Conservation (phyloP, 345 rosid species). For the Chamaenerion angustifolium region DNA sequence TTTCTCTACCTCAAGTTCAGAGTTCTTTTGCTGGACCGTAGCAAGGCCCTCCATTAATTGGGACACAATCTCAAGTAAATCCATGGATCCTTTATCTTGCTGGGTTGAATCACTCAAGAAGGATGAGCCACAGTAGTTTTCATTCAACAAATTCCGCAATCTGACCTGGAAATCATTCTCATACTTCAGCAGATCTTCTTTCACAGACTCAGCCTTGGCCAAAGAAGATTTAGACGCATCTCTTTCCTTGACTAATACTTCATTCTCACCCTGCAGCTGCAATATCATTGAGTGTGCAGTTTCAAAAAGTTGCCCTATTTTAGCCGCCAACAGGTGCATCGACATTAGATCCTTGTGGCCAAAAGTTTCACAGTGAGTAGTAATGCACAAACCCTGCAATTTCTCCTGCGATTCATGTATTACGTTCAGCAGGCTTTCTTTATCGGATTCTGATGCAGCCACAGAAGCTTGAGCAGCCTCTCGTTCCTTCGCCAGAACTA, state of each 20-base stretch:
- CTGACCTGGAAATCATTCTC: neutral
- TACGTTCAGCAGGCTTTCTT: conserved; percentile 28
- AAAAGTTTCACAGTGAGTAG: conserved; percentile 4
- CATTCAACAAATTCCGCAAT: conserved; percentile 1
- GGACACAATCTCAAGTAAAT: conserved; percentile 1
- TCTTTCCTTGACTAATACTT: conserved; percentile 1
- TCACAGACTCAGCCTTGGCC: conserved; percentile 19
- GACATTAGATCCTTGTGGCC: too few relatives aligned
- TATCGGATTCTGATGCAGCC: conserved; percentile 24
- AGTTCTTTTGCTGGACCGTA: conserved; percentile 3
- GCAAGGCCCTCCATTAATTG: neutral
- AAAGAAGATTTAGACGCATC: neutral
- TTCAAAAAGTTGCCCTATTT: too few relatives aligned
- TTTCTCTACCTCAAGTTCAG: conserved; percentile 1
- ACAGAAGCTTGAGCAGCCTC: conserved; percentile 4
- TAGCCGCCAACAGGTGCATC: too few relatives aligned
- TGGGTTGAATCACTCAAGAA: neutral
- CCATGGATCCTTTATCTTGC: neutral
- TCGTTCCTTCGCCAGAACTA: conserved; percentile 41
- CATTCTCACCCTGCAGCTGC: neutral
- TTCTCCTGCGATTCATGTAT: conserved; percentile 39
- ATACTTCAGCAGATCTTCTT: conserved; percentile 36
- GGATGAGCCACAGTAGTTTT: neutral
- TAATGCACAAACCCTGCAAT: conserved; percentile 17
- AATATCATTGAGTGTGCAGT: neutral